Evolutionary conservation across 768 basidiomycete species (phyloP).

Genomic region (Sarcodon sp.): DNA sequence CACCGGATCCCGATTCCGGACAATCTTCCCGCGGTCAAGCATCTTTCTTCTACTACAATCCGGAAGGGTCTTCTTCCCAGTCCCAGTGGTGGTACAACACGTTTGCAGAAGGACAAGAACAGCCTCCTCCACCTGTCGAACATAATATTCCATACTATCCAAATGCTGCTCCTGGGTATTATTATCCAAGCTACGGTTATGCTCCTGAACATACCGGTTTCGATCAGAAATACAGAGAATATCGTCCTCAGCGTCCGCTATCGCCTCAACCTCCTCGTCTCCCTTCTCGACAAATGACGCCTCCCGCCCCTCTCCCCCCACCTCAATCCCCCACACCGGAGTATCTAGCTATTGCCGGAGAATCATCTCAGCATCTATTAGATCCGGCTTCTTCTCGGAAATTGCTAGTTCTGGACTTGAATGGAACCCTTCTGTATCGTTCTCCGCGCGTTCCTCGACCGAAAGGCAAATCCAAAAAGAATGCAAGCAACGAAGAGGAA

Average conservation of each 20-base stretch:
- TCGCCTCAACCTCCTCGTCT: not conserved
- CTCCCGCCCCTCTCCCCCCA: constrained; percentile 6
- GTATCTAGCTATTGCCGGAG: constrained; percentile 22
- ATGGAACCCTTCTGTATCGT: constrained; percentile 61
- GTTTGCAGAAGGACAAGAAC: not conserved
- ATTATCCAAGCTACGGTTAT: not conserved
- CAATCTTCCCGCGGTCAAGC: not conserved
- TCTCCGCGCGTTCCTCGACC: constrained; percentile 20
- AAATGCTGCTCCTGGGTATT: no score
- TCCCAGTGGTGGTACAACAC: not conserved
- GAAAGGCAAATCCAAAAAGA: not conserved
- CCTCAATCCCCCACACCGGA: constrained; percentile 16
- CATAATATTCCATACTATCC: no score
- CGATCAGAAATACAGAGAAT: not conserved
- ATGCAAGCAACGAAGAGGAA: not conserved
- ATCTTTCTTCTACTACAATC: not conserved
- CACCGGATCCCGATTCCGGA: no score
- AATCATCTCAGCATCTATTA: constrained; percentile 14
- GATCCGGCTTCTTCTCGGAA: constrained; percentile 30
- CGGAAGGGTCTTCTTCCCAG: not conserved
- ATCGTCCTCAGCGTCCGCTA: not conserved
- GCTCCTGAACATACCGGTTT: not conserved
- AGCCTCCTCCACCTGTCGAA: not conserved
- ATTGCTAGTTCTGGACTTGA: constrained; percentile 63
- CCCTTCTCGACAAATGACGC: constrained; percentile 4